Conservation (phyloP, 768 basidiomycete species). For the Pisolithus marmoratus region DNA sequence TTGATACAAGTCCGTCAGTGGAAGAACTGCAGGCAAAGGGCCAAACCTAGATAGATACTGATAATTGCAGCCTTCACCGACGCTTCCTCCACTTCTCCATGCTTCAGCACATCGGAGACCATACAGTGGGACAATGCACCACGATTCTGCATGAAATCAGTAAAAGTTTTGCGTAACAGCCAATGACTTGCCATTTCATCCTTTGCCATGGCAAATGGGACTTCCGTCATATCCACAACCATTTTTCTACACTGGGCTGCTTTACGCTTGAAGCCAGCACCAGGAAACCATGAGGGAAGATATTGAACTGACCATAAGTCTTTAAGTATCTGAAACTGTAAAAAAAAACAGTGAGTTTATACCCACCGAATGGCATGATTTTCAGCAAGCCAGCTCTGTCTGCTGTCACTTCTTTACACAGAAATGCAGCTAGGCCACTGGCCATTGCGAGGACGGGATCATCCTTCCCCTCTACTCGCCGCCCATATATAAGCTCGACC, state of each 20-base stretch:
- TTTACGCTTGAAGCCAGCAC: constrained; percentile 4
- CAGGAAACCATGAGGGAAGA: constrained; percentile 12
- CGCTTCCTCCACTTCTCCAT: not conserved
- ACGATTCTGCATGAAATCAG: not conserved
- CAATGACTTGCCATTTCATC: not conserved
- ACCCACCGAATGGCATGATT: constrained; percentile 8
- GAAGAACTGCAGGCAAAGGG: not conserved
- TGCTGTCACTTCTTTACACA: not conserved
- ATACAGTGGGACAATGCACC: not conserved
- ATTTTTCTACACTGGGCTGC: constrained; percentile 1
- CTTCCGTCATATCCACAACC: not conserved
- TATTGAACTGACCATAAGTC: constrained; percentile 1
- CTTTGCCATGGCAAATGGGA: constrained; percentile 3
- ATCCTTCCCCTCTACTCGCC: not conserved
- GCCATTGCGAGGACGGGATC: constrained; percentile 5
- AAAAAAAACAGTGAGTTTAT: not conserved
- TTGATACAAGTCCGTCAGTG: too few relatives aligned
- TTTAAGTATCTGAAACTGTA: not conserved
- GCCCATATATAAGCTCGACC: constrained; percentile 4
- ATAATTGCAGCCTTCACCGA: not conserved
- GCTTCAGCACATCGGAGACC: not conserved
- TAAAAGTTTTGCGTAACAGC: too few relatives aligned
- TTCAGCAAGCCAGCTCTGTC: constrained; percentile 1
- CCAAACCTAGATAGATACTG: not conserved
- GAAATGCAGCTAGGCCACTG: not conserved